Base-by-base conservation (phyloP, 176 grass and related monocot species). In the Musa beccarii region DNA sequence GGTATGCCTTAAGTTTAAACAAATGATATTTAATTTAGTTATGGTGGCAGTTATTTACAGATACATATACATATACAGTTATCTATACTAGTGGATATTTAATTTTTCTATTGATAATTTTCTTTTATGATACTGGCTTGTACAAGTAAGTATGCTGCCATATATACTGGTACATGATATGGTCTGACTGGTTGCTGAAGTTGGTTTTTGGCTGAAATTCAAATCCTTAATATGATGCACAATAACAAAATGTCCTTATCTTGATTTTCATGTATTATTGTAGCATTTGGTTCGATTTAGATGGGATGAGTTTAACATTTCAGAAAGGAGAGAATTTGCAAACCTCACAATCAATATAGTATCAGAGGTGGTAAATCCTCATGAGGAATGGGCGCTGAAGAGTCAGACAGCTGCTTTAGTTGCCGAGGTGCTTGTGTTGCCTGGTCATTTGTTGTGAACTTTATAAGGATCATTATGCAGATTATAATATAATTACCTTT, bases 331-430 rank as follows among this genome's bases (percentile, higher is more conserved):
- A 79, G 95, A 98, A 77, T 93, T 98, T 85, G 78, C 95, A 79
- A 98, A 89, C 82, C 82, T 86, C 59, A 87, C 88, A 16, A 64
- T 91, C 75, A 98, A 87, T 86, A 89, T 98, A 80, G 75, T 93
- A 64, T 79, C 82, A 17, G 90, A 93, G 69, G 86, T 93, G 84
- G 85, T 91, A 76, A 87, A 85, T 61, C 88, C 86, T 68, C 79
- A 79, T 16, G 95, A 98, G 77, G 86, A 87, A 77, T 98, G 95
- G 95, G 95, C 95, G 63, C 87, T 98, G 83, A 98, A 93, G 90
- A 98, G 95, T 89, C 95, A 98, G 85, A 98, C 89, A 50, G 82
- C 95, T 71, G 95, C 88, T 77, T 91, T 98, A 84, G 86, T 93
- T 53, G 95, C 95, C 12, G 95, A 98, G 95, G 95, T 98, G 55